Evolutionary conservation across 2,329 filamentous ascomycete species (phyloP).

Genomic region (Ceratocystiopsis minuta): DNA sequence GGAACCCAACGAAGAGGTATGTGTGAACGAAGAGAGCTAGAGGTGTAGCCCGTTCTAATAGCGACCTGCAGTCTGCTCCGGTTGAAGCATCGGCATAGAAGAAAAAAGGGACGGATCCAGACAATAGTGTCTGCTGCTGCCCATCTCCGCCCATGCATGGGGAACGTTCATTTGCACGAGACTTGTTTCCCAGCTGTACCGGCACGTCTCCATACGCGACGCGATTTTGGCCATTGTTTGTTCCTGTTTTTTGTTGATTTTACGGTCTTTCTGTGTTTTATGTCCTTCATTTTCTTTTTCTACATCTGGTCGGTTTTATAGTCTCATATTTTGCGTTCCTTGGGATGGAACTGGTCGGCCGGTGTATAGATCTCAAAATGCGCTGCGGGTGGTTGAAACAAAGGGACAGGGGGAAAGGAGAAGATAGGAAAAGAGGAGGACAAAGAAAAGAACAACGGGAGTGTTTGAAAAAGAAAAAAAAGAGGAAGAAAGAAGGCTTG

Average conservation of each 20-base stretch:
- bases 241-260: too few species aligned
- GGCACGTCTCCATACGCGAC: too few species aligned
- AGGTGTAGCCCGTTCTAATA: not conserved
- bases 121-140: too few species aligned
- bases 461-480: not conserved
- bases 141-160: too few species aligned
- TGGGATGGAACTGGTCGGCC: not conserved
- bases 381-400: not conserved
- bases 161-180: too few species aligned
- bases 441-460: not conserved
- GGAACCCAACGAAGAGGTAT: constrained; percentile 6
- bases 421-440: not conserved
- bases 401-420: not conserved
- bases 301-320: constrained; percentile 1
- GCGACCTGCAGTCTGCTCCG: too few species aligned
- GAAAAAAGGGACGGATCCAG: too few species aligned
- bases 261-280: not conserved
- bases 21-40: not conserved
- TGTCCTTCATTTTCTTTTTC: too few species aligned
- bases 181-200: too few species aligned
- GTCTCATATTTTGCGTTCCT: not conserved
- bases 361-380: not conserved
- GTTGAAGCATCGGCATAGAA: too few species aligned
- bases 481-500: not conserved
- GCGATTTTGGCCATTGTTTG: too few species aligned